Evolutionary conservation across 2,329 filamentous ascomycete species (phyloP), one percentile per base, ranked within the genome.

Genomic region (Endocalyx cinctus): DNA sequence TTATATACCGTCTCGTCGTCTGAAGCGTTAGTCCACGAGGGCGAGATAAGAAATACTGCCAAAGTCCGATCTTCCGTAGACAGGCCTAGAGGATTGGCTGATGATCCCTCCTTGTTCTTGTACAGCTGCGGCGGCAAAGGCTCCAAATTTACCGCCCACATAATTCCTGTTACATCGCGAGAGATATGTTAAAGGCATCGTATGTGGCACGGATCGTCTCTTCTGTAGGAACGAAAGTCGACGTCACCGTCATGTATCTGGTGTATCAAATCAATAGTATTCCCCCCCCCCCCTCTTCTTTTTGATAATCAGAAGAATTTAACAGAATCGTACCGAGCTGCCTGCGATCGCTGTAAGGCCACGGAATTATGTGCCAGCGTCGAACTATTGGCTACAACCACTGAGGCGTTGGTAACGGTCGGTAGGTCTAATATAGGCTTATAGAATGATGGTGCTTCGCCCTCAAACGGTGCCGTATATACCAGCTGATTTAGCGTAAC

Each of bases 51-150:
- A n/a, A n/a, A n/a, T n/a, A n/a, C n/a, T n/a, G n/a, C n/a, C n/a
- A n/a, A n/a, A n/a, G n/a, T n/a, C n/a, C n/a, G n/a, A n/a, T n/a
- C n/a, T n/a, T n/a, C n/a, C n/a, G n/a, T n/a, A n/a, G n/a, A n/a
- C n/a, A n/a, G n/a, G n/a, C n/a, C n/a, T n/a, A n/a, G n/a, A n/a
- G n/a, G n/a, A n/a, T n/a, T n/a, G n/a, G n/a, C n/a, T n/a, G n/a
- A n/a, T n/a, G n/a, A n/a, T n/a, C n/a, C n/a, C n/a, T n/a, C n/a
- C n/a, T n/a, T n/a, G n/a, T n/a, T n/a, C n/a, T n/a, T 17, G 27
- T 47, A 48, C 16, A 47, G 34, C 13, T 29, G 27, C 14, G 43
- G 43, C 23, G 43, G 42, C 17, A 48, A 17, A 2, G 46, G 39
- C 22, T 48, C 43, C 5, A 45, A 11, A 13, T 22, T 29, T 5